These are phyloP conservation scores for Calycina marina DNA, from an alignment of 2,329 filamentous ascomycete species.

Conservation along the genomic window DNA sequence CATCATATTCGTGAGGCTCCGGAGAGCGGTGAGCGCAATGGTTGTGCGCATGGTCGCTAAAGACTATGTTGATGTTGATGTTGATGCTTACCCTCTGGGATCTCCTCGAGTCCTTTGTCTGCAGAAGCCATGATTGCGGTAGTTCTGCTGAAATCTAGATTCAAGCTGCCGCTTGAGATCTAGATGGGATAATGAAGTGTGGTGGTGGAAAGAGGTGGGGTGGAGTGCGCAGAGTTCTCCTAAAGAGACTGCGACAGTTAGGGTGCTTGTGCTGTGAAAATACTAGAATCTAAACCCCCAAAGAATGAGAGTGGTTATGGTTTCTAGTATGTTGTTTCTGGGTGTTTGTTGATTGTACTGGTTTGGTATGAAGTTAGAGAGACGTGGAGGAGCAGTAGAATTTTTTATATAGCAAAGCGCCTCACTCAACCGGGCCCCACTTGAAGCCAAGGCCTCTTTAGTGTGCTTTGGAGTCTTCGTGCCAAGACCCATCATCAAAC, in stretches of 20 bases:
- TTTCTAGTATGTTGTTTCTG: constrained; percentile 17
- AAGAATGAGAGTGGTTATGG: constrained; percentile 22
- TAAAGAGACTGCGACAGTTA: constrained; percentile 20
- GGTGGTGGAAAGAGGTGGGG: constrained; percentile 16
- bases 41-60: too few species aligned
- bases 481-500: too few species aligned
- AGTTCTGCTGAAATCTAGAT: constrained; percentile 42
- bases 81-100: constrained; percentile 80
- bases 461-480: too few species aligned
- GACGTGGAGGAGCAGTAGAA: constrained; percentile 4
- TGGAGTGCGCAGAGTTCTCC: constrained; percentile 19
- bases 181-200: constrained; percentile 29
- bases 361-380: constrained; percentile 4
- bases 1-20: too few species aligned
- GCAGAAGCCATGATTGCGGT: constrained; percentile 90
- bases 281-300: constrained; percentile 36
- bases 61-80: too few species aligned
- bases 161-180: constrained; percentile 70
- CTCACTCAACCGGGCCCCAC: too few species aligned
- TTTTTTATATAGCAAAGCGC: constrained; percentile 5
- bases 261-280: constrained; percentile 17
- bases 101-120: constrained; percentile 95
- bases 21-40: constrained; percentile 2
- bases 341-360: constrained; percentile 9
- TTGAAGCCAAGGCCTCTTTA: too few species aligned